Base-by-base conservation (phyloP, 495 filamentous ascomycete species). In the Hypoxylon fuscum region DNA sequence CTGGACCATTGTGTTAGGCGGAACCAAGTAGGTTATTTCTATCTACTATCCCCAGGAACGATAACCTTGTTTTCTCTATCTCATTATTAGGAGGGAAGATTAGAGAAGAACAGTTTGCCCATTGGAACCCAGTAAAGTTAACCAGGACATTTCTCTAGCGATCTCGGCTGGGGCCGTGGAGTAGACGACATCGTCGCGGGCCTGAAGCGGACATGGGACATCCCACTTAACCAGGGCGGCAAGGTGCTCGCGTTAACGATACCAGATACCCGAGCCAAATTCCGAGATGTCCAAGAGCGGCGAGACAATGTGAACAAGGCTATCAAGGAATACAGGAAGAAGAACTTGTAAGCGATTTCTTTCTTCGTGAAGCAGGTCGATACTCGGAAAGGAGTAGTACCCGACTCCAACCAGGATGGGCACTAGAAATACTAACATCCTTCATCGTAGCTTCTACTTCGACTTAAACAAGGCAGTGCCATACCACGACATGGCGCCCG, bases 171-270 rank as follows among this genome's bases (percentile, higher is more conserved):
- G 22, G 62, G 70, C 11, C 17, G 59, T 20, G 8, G 61, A 20
- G 31, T 70, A 69, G 54, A 73, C 25, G 59, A 80, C 62, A 62
- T 84, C 53, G 70, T 72, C 69, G 37, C 74, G 18, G 49, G 60
- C 6, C 73, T 86, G 35, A 64, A 80, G 58, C 47, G 69, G 4
- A 53, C 76, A 25, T 87, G 81, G 81, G 72, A 77, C 11, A 62
- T 81, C 9, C 73, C 80, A 0, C 74, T 86, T 0, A 47, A 59
- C 2, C 69, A 72, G 4, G 78, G 78, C 1, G 70, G 78, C 37
- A 85, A 84, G 31, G 77, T 90, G 1, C 70, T 90, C 5, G 80
- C 85, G 0, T 71, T 88, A 41, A 90, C 86, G 0, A 76, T 90
- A 5, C 85, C 83, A 2, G 86, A 88, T 5, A 63, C 59, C 5